These are phyloP conservation scores for Canavalia ensiformis DNA, from an alignment of 306 rosid species.

Conservation along the genomic window DNA sequence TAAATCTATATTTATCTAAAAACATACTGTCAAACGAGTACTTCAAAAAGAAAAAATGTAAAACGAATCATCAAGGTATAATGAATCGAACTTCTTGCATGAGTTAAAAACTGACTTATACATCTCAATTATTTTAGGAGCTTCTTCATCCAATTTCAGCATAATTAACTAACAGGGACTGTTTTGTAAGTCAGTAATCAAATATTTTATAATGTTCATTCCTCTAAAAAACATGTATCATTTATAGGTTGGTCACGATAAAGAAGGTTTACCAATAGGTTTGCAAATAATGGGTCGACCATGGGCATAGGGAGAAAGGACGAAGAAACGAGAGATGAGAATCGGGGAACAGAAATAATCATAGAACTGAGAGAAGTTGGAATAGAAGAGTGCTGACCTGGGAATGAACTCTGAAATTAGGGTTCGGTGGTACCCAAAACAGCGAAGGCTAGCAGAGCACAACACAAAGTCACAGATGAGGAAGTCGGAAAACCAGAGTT, in stretches of 20 bases:
- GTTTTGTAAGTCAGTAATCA: neutral
- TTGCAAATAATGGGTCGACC: conserved; percentile 95
- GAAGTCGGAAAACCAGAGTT: no score
- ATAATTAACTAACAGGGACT: neutral
- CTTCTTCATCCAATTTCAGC: neutral
- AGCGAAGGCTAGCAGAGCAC: no score
- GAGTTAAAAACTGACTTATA: no score
- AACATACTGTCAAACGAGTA: neutral
- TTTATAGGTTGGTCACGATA: conserved; percentile 64
- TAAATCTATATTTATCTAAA: neutral
- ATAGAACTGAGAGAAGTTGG: no score
- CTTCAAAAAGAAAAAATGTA: neutral
- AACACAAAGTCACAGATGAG: no score
- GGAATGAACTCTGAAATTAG: no score
- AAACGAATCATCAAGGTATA: neutral
- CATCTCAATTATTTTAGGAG: neutral
- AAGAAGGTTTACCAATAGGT: conserved; percentile 93
- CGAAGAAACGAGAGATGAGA: no score
- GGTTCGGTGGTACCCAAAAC: no score
- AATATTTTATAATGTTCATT: neutral
- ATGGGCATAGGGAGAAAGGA: conserved; percentile 55
- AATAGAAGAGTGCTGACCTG: no score
- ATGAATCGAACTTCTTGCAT: neutral
- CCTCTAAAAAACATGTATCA: conserved; percentile 1
- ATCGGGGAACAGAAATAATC: no score